phyloP scores from a whole-genome alignment of 441 rosid species.

The Erodium trifolium region DNA sequence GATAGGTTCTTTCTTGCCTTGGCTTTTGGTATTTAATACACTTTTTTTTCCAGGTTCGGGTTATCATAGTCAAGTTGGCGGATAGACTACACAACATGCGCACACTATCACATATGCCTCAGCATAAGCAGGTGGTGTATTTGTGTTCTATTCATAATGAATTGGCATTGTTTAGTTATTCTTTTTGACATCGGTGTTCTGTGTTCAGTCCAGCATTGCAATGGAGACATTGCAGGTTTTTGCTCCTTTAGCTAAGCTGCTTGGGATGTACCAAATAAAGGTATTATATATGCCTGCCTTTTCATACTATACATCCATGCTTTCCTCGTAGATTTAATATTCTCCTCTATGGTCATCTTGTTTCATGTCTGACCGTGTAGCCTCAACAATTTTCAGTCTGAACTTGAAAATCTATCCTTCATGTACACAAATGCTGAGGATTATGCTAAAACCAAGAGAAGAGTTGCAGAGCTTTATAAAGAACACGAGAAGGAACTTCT shows the following conservation, averaged over 20 bases:
- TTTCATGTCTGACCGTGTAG: not conserved
- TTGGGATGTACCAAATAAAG: constrained; percentile 98
- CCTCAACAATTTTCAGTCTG: constrained; percentile 52
- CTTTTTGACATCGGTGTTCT: constrained; percentile 23
- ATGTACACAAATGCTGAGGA: constrained; percentile 89
- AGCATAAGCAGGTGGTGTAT: constrained; percentile 72
- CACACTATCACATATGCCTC: constrained; percentile 89
- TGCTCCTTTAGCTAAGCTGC: constrained; percentile 91
- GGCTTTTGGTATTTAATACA: constrained; percentile 17
- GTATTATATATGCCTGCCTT: constrained; percentile 26
- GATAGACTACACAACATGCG: constrained; percentile 99
- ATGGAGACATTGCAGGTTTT: constrained; percentile 91
- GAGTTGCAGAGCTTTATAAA: constrained; percentile 72
- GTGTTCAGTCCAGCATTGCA: constrained; percentile 83
- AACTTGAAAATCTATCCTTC: constrained; percentile 90
- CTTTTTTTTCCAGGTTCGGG: constrained; percentile 71
- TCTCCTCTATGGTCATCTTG: not conserved
- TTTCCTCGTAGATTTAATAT: not conserved
- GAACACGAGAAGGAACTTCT: constrained; percentile 81
- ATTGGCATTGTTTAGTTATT: not conserved
- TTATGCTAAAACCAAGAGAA: constrained; percentile 66
- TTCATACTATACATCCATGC: not conserved
- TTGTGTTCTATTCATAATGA: not conserved
- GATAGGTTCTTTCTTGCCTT: not conserved
- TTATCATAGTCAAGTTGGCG: constrained; percentile 94